Conservation (phyloP, 2,329 filamentous ascomycete genomes). For the Aureobasidium sp. region DNA sequence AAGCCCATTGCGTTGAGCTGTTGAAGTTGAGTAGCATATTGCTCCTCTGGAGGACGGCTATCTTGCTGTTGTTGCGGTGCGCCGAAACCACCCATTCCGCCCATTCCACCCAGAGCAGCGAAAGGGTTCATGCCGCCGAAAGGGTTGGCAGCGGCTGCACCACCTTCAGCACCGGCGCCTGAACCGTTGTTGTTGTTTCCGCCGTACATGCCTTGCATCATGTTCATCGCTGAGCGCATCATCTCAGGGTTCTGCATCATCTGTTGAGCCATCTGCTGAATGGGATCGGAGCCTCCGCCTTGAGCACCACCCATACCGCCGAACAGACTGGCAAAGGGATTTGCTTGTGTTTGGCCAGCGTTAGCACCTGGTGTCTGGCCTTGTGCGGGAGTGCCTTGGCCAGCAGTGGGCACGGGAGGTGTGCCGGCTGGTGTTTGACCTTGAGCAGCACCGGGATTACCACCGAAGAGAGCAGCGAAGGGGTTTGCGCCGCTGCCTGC, state of each 20-base stretch:
- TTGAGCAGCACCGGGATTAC: constrained; percentile 25
- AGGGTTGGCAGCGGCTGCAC: constrained; percentile 28
- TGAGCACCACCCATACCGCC: constrained; percentile 26
- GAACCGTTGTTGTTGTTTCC: constrained; percentile 25
- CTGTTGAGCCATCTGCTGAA: constrained; percentile 39
- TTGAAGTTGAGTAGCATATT: constrained; percentile 80
- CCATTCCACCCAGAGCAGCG: constrained; percentile 28
- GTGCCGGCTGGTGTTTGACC: constrained; percentile 32
- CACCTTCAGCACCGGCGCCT: constrained; percentile 32
- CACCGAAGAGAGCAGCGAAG: constrained; percentile 54
- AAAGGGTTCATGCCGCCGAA: constrained; percentile 43
- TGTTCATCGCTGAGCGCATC: constrained; percentile 46
- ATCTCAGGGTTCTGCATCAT: constrained; percentile 53
- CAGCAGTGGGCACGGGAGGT: constrained; percentile 25
- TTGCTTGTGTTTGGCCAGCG: constrained; percentile 37
- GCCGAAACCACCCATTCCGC: constrained; percentile 27
- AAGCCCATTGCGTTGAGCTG: constrained; percentile 99
- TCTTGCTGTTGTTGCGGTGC: constrained; percentile 53
- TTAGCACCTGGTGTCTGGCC: constrained; percentile 24
- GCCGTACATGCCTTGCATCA: constrained; percentile 47
- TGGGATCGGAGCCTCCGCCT: constrained; percentile 36
- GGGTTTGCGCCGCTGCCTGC: constrained; percentile 44
- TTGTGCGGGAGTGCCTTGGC: constrained; percentile 27
- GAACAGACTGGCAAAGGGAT: constrained; percentile 65
- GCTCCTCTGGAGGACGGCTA: constrained; percentile 84